Evolutionary conservation across 768 basidiomycete genomes (phyloP).

Genomic region (Lactarius tabidus): DNA sequence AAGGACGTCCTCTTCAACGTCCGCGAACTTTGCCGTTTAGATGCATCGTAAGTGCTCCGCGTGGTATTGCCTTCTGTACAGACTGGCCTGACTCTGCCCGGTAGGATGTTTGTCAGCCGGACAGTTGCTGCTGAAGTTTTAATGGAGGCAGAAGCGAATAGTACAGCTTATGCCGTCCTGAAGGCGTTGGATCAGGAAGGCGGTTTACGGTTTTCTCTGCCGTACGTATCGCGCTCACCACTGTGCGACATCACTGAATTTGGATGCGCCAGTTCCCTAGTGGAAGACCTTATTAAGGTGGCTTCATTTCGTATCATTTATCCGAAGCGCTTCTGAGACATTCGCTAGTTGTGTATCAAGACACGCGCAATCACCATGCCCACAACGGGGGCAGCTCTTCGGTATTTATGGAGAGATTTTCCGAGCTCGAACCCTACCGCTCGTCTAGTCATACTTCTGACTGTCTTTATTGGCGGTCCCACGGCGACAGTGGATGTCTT

Average conservation of each 20-base stretch:
- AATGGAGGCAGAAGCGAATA: slow-evolving; percentile 74
- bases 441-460: slow-evolving; percentile 70
- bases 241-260: neutral
- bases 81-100: neutral
- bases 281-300: slow-evolving; percentile 68
- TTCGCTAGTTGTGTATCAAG: slow-evolving; percentile 58
- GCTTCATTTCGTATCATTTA: neutral
- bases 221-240: slow-evolving; percentile 39
- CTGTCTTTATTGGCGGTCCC: slow-evolving; percentile 47
- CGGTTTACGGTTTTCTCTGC: slow-evolving; percentile 62
- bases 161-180: slow-evolving; percentile 62
- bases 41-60: slow-evolving; percentile 49
- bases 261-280: slow-evolving; percentile 40
- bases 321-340: neutral
- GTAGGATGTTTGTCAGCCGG: slow-evolving; percentile 76
- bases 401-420: slow-evolving; percentile 63
- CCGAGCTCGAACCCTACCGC: slow-evolving; percentile 56
- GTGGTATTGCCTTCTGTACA: slow-evolving; percentile 12
- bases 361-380: slow-evolving; percentile 59
- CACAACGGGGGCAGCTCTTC: slow-evolving; percentile 49
- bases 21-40: slow-evolving; percentile 65
- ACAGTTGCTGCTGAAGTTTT: slow-evolving; percentile 82
- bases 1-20: slow-evolving; percentile 69
- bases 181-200: slow-evolving; percentile 63
- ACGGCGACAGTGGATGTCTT: slow-evolving; percentile 18